Evolutionary conservation across 2,329 filamentous ascomycete genomes (phyloP), one percentile per base, ranked within the genome.

Genomic region (Epichloe sibirici): DNA sequence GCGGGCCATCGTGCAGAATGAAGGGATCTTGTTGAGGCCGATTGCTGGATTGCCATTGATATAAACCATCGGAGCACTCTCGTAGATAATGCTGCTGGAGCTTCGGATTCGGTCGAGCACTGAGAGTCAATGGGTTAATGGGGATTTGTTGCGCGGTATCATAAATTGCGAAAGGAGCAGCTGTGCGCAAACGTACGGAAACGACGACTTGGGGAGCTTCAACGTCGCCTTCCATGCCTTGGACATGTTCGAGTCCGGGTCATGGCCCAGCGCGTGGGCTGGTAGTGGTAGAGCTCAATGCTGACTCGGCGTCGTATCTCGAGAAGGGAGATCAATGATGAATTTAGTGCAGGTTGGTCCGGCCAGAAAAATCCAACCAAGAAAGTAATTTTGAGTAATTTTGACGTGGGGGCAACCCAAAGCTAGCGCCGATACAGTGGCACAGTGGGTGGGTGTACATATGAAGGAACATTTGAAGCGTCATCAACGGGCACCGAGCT

Each of bases 1-100:
- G 93, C 0, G 93, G 93, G 0, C 93, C 93, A 81, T 98, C 93
- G 65, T 97, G 93, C 8, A 98, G 75, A 2, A 90, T 74, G 58
- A 97, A 98, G 0, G 77, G 74, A 44, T 79, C 69, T 38, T 78
- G 69, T 45, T 77, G 69, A 3, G 78, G 72, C 57, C 81, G 71
- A 55, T 75, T 70, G 52, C 68, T 66, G 56, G 76, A 74, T 73
- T 98, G 93, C 90, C 90, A 96, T 63, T 79, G 73, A 72, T 97
- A 98, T 13, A 96, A 77, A 50, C 90, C 84, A 71, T 95, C 88
- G 68, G 89, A 85, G 69, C 86, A 93, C 79, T 81, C 76, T 63
- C 80, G 76, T 46, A 95, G 78, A 69, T 93, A 83, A 57, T 71
- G 66, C 13, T 73, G 70, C 51, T 76, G 73, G 31, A 74, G 65